A percentile compares a stretch with the other conserved stretches of the same genome.
These are phyloP conservation scores for Colletotrichum orbiculare DNA, from an alignment of 2,329 filamentous ascomycete species.

Conservation along the genomic window DNA sequence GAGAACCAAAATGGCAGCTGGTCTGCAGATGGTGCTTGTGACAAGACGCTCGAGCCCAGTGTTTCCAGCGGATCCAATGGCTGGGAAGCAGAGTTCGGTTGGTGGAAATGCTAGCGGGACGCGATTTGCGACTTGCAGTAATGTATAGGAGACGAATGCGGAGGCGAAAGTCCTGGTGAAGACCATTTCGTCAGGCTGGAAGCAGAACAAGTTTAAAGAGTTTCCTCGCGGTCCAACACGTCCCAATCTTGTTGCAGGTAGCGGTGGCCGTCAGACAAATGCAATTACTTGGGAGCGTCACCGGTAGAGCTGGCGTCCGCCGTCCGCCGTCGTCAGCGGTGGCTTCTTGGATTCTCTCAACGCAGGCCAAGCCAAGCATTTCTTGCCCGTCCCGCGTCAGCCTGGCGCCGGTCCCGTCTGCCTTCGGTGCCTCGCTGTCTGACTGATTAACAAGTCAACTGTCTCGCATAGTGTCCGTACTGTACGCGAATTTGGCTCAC, in stretches of 20 bases:
- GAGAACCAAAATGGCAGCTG: slow-evolving; percentile 13
- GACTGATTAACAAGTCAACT: too few species aligned
- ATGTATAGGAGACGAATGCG: slow-evolving; percentile 23
- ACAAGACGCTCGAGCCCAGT: slow-evolving; percentile 11
- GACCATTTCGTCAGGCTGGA: too few species aligned
- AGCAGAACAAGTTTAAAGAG: too few species aligned
- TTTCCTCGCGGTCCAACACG: too few species aligned
- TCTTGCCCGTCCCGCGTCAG: slow-evolving; percentile 5
- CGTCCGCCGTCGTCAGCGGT: slow-evolving; percentile 20
- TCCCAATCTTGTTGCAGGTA: neutral
- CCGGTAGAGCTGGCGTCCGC: slow-evolving; percentile 14
- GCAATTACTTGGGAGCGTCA: slow-evolving; percentile 6
- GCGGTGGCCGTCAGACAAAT: slow-evolving; percentile 21
- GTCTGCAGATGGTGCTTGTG: slow-evolving; percentile 6
- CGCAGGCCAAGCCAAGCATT: slow-evolving; percentile 19
- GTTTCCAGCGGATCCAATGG: neutral
- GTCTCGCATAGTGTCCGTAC: neutral
- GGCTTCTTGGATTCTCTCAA: slow-evolving; percentile 2
- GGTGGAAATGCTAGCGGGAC: slow-evolving; percentile 18
- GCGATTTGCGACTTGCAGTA: neutral
- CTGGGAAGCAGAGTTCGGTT: slow-evolving; percentile 16
- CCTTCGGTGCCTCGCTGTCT: neutral
- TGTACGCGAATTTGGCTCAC: slow-evolving; percentile 4
- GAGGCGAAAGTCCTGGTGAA: slow-evolving; percentile 2
- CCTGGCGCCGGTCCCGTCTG: slow-evolving; percentile 26